Evolutionary conservation across 2,329 filamentous ascomycete species (phyloP).

Genomic region (Nannizziopsis barbatae): DNA sequence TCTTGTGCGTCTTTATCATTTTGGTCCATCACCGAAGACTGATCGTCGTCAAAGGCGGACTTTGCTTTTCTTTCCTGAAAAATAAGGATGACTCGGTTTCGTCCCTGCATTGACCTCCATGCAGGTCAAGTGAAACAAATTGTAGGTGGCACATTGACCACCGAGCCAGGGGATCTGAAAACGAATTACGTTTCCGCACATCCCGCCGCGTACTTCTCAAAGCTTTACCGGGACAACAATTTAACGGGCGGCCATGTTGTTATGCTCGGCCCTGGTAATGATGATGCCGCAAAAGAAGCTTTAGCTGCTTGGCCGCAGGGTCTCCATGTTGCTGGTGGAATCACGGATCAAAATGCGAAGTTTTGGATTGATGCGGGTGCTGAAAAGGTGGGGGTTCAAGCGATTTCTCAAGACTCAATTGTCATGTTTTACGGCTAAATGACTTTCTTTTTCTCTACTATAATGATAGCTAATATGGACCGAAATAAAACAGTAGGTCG

Average conservation of each 20-base stretch:
- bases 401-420: neutral
- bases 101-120: conserved; percentile 94
- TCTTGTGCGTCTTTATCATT: neutral
- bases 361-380: conserved; percentile 82
- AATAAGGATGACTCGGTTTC: conserved; percentile 83
- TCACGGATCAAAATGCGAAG: conserved; percentile 70
- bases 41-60: neutral
- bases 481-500: conserved; percentile 54
- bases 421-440: too few relatives aligned
- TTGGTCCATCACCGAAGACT: neutral
- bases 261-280: conserved; percentile 85
- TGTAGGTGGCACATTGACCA: conserved; percentile 81
- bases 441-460: neutral
- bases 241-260: conserved; percentile 84
- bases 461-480: conserved; percentile 4
- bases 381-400: conserved; percentile 57
- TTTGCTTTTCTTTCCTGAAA: neutral
- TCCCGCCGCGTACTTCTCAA: conserved; percentile 68
- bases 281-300: conserved; percentile 65
- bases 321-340: conserved; percentile 88
- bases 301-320: conserved; percentile 65
- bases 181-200: conserved; percentile 88
- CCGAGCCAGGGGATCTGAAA: conserved; percentile 54
- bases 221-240: conserved; percentile 63
- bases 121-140: conserved; percentile 98